phyloP scores from a whole-genome alignment of 345 rosid genomes.

The Eucalyptus camaldulensis region DNA sequence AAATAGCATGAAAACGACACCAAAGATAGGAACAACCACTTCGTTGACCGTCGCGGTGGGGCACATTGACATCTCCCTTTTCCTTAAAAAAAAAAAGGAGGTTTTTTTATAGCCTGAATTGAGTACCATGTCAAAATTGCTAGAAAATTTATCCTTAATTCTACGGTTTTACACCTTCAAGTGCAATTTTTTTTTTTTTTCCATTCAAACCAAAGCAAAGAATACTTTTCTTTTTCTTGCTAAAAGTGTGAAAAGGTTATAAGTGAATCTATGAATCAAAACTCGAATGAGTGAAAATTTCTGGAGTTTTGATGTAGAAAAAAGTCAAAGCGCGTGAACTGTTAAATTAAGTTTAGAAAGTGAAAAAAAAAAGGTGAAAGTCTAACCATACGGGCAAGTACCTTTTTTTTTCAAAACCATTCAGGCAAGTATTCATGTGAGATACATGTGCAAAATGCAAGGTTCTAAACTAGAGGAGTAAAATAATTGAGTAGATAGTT shows the following conservation, averaged over 20 bases:
- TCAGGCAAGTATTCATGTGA: neutral
- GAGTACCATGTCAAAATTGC: neutral
- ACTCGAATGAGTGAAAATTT: neutral
- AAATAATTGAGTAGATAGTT: neutral
- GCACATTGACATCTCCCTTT: neutral
- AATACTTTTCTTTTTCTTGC: neutral
- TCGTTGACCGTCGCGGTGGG: neutral
- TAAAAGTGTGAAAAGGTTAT: neutral
- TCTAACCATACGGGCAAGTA: neutral
- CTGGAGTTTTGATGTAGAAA: neutral
- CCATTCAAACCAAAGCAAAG: neutral
- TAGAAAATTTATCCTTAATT: neutral
- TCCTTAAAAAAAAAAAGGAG: neutral
- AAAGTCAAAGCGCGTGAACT: rapidly evolving
- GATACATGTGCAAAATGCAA: neutral
- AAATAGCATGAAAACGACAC: neutral
- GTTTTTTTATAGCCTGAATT: neutral
- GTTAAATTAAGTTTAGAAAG: neutral
- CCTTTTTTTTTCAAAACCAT: no score
- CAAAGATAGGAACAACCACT: neutral
- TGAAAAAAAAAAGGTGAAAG: neutral
- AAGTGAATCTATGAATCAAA: neutral
- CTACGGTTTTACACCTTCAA: neutral
- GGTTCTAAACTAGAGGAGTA: neutral
- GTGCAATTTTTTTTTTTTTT: neutral